These are phyloP conservation scores for Nicotiana sylvestris DNA, from an alignment of 257 asterid genomes.

Conservation along the genomic window DNA sequence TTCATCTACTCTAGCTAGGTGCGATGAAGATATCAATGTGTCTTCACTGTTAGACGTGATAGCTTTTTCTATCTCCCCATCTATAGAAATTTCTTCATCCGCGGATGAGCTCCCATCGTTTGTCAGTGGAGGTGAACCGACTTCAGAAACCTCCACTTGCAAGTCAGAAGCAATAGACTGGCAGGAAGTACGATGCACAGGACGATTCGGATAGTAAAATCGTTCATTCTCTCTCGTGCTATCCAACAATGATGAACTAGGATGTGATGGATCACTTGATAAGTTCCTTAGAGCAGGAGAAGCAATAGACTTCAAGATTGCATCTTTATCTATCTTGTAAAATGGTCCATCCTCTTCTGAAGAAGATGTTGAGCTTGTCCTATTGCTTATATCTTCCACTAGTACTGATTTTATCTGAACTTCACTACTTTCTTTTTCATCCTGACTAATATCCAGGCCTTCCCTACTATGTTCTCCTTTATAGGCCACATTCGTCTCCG, in stretches of 20 bases:
- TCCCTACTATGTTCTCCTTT: conserved; percentile 34
- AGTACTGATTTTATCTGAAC: conserved; percentile 22
- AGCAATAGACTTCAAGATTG: conserved; percentile 61
- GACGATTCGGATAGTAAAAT: conserved; percentile 24
- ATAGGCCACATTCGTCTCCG: conserved; percentile 16
- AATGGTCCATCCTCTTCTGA: conserved; percentile 51
- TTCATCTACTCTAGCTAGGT: conserved; percentile 24
- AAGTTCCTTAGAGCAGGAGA: conserved; percentile 41
- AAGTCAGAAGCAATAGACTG: conserved; percentile 82
- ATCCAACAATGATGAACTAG: conserved; percentile 21
- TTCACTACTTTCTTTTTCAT: conserved; percentile 17
- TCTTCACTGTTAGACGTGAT: conserved; percentile 24
- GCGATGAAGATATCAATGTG: conserved; percentile 29
- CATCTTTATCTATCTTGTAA: conserved; percentile 56
- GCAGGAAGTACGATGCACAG: conserved; percentile 34
- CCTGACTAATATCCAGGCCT: neutral
- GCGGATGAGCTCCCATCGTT: conserved; percentile 42
- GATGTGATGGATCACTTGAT: conserved; percentile 14
- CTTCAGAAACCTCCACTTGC: conserved; percentile 84
- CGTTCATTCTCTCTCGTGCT: conserved; percentile 34
- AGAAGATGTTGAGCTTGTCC: conserved; percentile 39
- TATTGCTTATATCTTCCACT: conserved; percentile 19
- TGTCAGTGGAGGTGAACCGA: conserved; percentile 61
- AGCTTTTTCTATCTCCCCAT: conserved; percentile 29
- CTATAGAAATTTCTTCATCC: conserved; percentile 39